phyloP scores from a whole-genome alignment of 2,329 filamentous ascomycete species.

The Aspergillus cejpii region DNA sequence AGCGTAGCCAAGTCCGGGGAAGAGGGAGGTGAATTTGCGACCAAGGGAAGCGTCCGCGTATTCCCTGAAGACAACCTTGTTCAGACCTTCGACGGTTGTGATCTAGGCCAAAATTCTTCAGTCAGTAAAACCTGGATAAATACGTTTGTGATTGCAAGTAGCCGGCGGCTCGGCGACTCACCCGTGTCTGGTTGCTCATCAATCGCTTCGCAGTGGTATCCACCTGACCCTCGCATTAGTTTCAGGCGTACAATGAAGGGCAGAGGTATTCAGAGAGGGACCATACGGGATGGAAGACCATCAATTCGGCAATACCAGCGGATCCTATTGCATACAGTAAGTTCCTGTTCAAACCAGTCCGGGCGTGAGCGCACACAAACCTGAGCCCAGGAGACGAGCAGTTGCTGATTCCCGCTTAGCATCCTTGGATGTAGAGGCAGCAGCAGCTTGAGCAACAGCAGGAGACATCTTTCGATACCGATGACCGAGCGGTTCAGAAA shows the following conservation, averaged over 20 bases:
- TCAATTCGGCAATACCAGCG: slow-evolving; percentile 86
- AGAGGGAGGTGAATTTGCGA: slow-evolving; percentile 86
- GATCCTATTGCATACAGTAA: slow-evolving; percentile 53
- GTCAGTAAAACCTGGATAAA: slow-evolving; percentile 8
- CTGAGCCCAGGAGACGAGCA: slow-evolving; percentile 84
- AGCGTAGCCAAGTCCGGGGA: slow-evolving; percentile 93
- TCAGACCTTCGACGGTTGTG: slow-evolving; percentile 58
- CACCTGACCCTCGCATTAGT: slow-evolving; percentile 52
- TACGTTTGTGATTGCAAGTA: not conserved
- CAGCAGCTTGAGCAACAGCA: slow-evolving; percentile 30
- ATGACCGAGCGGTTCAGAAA: not conserved
- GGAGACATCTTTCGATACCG: slow-evolving; percentile 51
- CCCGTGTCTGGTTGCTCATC: slow-evolving; percentile 92
- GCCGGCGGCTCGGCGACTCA: slow-evolving; percentile 33
- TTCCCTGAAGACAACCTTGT: slow-evolving; percentile 89
- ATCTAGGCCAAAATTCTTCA: slow-evolving; percentile 45
- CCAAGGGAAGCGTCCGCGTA: slow-evolving; percentile 64
- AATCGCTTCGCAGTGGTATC: slow-evolving; percentile 98
- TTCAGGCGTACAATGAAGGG: not conserved
- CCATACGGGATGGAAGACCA: slow-evolving; percentile 82
- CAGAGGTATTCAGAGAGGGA: slow-evolving; percentile 2
- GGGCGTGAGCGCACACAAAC: slow-evolving; percentile 45
- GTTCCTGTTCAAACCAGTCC: slow-evolving; percentile 11
- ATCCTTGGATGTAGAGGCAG: slow-evolving; percentile 50
- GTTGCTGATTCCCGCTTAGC: slow-evolving; percentile 80